Conservation (phyloP, 2,329 filamentous ascomycete genomes). For the Botrytis tulipae region DNA sequence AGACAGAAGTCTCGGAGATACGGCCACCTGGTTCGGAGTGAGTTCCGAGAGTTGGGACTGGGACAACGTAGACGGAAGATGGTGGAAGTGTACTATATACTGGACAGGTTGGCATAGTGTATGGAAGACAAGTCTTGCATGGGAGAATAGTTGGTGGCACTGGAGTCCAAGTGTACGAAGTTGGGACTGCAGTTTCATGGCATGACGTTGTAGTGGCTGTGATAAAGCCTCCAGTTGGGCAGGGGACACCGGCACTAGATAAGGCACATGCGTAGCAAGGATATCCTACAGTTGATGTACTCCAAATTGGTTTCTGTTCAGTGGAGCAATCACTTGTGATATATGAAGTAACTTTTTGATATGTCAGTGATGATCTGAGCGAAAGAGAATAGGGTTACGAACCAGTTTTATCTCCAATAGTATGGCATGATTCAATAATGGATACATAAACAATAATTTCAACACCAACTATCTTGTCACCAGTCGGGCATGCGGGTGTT, state of each 20-base stretch:
- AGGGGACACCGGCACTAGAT: slow-evolving; percentile 21
- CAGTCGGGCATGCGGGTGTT: slow-evolving; percentile 24
- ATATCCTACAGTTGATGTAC: slow-evolving; percentile 22
- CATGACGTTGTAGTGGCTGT: slow-evolving; percentile 25
- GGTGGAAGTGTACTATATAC: slow-evolving; percentile 18
- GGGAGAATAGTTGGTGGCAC: slow-evolving; percentile 19
- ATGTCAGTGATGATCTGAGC: slow-evolving; percentile 1
- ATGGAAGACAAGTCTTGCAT: slow-evolving; percentile 24
- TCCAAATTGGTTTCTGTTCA: slow-evolving; percentile 25
- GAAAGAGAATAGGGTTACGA: background rate
- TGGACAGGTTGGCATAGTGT: slow-evolving; percentile 25
- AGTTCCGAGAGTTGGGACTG: slow-evolving; percentile 4
- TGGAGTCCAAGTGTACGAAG: slow-evolving; percentile 23
- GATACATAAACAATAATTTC: slow-evolving; percentile 39
- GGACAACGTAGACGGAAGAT: slow-evolving; percentile 13
- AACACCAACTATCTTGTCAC: slow-evolving; percentile 35
- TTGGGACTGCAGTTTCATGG: slow-evolving; percentile 14
- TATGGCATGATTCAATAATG: slow-evolving; percentile 36
- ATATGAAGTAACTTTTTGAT: slow-evolving; percentile 21
- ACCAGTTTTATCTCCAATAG: slow-evolving; percentile 20
- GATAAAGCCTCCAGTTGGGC: slow-evolving; percentile 18
- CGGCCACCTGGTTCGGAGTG: background rate
- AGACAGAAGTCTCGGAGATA: slow-evolving; percentile 8
- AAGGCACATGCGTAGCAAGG: slow-evolving; percentile 26
- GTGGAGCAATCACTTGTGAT: slow-evolving; percentile 24